These are phyloP conservation scores for Tolypocladium tundrense DNA, from an alignment of 2,329 filamentous ascomycete genomes.

Conservation along the genomic window DNA sequence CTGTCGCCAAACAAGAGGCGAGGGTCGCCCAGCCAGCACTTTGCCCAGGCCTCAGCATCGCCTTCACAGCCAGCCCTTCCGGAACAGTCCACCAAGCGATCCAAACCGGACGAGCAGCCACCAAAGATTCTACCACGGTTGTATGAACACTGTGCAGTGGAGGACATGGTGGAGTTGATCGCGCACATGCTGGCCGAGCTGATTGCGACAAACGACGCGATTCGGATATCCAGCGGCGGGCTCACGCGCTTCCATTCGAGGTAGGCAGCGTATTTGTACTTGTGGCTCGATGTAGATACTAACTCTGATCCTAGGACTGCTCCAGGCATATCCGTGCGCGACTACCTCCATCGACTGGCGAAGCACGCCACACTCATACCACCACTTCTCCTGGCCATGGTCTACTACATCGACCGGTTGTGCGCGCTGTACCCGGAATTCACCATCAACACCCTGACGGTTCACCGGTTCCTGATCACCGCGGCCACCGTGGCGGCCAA, in stretches of 20 bases:
- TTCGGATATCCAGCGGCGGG: constrained; percentile 61
- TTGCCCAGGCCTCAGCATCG: background rate
- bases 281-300: background rate
- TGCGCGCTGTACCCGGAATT: constrained; percentile 90
- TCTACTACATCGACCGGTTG: constrained; percentile 94
- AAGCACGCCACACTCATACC: constrained; percentile 90
- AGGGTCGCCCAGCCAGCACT: constrained; percentile 11
- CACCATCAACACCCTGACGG: constrained; percentile 90
- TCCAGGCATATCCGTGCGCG: constrained; percentile 85
- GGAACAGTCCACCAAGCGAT: constrained; percentile 32
- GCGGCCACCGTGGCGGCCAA: constrained; percentile 94
- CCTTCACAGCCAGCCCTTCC: background rate
- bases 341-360: constrained; percentile 87
- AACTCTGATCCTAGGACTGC: constrained; percentile 31
- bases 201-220: constrained; percentile 87
- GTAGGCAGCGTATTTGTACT: constrained; percentile 30
- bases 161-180: constrained; percentile 83
- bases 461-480: constrained; percentile 94
- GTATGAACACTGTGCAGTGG: constrained; percentile 74
- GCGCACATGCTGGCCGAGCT: constrained; percentile 93
- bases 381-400: constrained; percentile 93
- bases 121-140: constrained; percentile 54
- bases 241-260: constrained; percentile 93
- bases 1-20: constrained; percentile 23
- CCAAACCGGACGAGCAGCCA: constrained; percentile 37